Percentiles rank a stretch among this genome's conserved stretches.
Conservation (phyloP, 768 basidiomycete species). For the Pisolithus orientalis region DNA sequence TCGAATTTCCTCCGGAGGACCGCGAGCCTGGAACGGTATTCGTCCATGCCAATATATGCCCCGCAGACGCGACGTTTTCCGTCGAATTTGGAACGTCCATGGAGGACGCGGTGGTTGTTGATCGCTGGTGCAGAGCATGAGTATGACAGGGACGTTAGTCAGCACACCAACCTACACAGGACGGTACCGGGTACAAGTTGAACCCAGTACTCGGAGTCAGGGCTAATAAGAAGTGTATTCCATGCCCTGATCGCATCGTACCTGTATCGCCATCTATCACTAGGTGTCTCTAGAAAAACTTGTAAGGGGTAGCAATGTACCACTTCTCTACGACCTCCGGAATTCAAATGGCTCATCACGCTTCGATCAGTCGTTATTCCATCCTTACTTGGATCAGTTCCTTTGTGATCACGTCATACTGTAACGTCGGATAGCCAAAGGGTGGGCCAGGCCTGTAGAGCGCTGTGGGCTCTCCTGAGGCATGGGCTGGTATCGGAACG, state of each 20-base stretch:
- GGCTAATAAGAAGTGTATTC: slow-evolving; percentile 66
- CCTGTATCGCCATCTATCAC: slow-evolving; percentile 29
- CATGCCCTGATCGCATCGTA: slow-evolving; percentile 79
- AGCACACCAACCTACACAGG: slow-evolving; percentile 48
- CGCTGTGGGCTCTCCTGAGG: slow-evolving; percentile 67
- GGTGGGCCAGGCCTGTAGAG: slow-evolving; percentile 54
- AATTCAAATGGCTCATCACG: slow-evolving; percentile 55
- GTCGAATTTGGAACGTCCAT: slow-evolving; percentile 87
- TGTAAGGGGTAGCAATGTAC: slow-evolving; percentile 29
- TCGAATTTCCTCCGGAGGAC: slow-evolving; percentile 59
- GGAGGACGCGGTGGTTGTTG: slow-evolving; percentile 90
- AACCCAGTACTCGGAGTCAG: slow-evolving; percentile 89
- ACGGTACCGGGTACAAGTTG: slow-evolving; percentile 85
- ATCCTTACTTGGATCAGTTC: slow-evolving; percentile 74
- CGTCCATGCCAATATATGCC: slow-evolving; percentile 89
- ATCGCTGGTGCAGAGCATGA: slow-evolving; percentile 46
- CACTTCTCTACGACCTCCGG: slow-evolving; percentile 67
- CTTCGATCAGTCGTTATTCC: slow-evolving; percentile 96
- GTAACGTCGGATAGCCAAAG: slow-evolving; percentile 63
- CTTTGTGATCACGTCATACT: slow-evolving; percentile 53
- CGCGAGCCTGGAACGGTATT: slow-evolving; percentile 75
- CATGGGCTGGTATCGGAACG: slow-evolving; percentile 73
- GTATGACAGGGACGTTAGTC: neutral
- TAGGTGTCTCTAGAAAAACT: neutral
- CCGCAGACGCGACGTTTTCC: slow-evolving; percentile 92